Base-by-base conservation (phyloP, 495 filamentous ascomycete genomes). In the Amniculicola lignicola region DNA sequence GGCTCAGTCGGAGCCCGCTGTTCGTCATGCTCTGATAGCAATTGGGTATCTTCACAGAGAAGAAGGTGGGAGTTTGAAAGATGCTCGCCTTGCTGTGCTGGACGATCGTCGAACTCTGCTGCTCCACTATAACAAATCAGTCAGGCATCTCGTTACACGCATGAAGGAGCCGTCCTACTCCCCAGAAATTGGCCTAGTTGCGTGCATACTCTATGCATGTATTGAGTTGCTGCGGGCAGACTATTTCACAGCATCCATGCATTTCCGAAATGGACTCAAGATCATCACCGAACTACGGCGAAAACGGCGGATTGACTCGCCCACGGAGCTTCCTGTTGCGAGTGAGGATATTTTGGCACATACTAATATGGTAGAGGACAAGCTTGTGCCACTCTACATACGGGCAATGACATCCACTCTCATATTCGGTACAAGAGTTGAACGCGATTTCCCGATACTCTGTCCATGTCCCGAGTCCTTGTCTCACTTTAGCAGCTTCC, bases 81-180 rank as follows among this genome's bases (percentile, higher is more conserved):
- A 59, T 45, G 39, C 55, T 38, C 46, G 47, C 11, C 22, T 50
- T 43, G 15, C 18, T 10, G 24, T 10, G 33, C n/a, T 7, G n/a
- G 1, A 22, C 18, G 14, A 57, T 11, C 35, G 43, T 10, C 44
- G 52, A 28, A 51, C 47, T 4, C 22, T 59, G 2, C 29, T 59
- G 4, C 18, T 45, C 18, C 37, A 59, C 27, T 59, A 59, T 39
- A 59, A 59, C 39, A 59, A 59, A 31, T 35, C 55, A 19, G 12
- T 59, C 11, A 19, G 28, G 1, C 10, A 1, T 47, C 55, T 59
- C 0, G 48, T 52, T 21, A 1, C 44, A 11, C 21, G 48, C 2
- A 59, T 59, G 22, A 4, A 25, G 48, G 35, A 60, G 19, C 35
- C 57, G 12, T 48, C 50, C 7, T 50, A 42, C 14, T 35, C 43